Evolutionary conservation across 148 eudicot genomes (phyloP).

Genomic region (Rhododendron henanense): DNA sequence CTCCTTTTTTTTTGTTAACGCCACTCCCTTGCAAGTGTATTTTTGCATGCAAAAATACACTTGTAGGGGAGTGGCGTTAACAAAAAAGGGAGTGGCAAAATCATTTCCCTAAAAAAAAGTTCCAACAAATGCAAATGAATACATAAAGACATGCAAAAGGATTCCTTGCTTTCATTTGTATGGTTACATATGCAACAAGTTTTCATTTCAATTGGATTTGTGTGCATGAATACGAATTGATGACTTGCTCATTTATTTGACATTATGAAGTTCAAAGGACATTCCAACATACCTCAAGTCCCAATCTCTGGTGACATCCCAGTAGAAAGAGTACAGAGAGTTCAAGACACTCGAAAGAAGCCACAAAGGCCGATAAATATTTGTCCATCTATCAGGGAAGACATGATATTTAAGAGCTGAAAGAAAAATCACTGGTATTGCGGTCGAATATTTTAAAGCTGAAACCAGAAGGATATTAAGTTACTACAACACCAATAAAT

Average conservation of each 20-base stretch:
- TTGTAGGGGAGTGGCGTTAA: too few species aligned
- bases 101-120: background rate
- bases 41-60: too few species aligned
- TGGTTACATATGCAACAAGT: background rate
- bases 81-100: too few species aligned
- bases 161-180: background rate
- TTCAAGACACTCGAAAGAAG: slow-evolving; percentile 73
- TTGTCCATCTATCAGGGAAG: slow-evolving; percentile 80
- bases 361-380: slow-evolving; percentile 86
- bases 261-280: slow-evolving; percentile 2
- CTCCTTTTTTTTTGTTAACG: too few species aligned
- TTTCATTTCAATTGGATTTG: background rate
- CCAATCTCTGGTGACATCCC: slow-evolving; percentile 98
- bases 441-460: slow-evolving; percentile 98
- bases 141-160: background rate
- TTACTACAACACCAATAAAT: slow-evolving; percentile 9
- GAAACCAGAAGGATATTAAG: slow-evolving; percentile 29
- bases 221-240: background rate
- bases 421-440: slow-evolving; percentile 90
- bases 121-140: background rate
- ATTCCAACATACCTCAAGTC: slow-evolving; percentile 73
- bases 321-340: slow-evolving; percentile 92
- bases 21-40: too few species aligned
- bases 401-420: slow-evolving; percentile 97
- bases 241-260: background rate